Evolutionary conservation across 805 yeast species (phyloP), one percentile per base, ranked within the genome.

Genomic region (Peterozyma xylosa): DNA sequence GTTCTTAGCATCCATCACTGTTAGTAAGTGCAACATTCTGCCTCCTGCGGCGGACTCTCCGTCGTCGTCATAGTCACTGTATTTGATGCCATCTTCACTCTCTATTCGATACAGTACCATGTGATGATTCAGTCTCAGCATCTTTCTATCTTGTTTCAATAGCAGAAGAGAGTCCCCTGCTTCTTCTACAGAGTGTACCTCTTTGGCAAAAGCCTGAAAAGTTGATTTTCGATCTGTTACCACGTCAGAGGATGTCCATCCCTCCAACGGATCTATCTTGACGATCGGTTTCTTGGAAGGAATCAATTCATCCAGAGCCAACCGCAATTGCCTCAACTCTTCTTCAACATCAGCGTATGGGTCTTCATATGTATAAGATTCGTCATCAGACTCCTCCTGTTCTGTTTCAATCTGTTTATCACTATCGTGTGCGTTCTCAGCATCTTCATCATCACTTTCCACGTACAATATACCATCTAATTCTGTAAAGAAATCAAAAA

Each of bases 31-130:
- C 41, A 89, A 62, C 71, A 90, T 66, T 46, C 96, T 67, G 5
- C 90, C 79, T 9, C 99, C 99, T 1, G 98, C 96, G 1, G 98
- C 98, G 0, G 95, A 74, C 57, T 93, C 99, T 2, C 99, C 99
- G 57, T 91, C 99, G 59, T 93, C 98, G 56, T 93, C 97, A 53
- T 86, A 89, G 53, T 93, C 97, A 53, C 86, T 93, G 39, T 71
- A 74, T 33, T 73, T 69, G 0, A 78, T 74, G 27, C 27, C 27
- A 1, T 56, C 64, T 0, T 57, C 60, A n/a, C 71, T 59, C 45
- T 70, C 70, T 3, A 93, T 82, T 49, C 98, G 67, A 83, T 91
- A 90, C 0, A 96, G 93, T 13, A 80, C 75, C 81, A 93, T 93
- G 48, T 82, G 82, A 61, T 91, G 98, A 1, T 74, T 59, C 0